Conservation (phyloP, 495 filamentous ascomycete species). For the Penicillium lagena region DNA sequence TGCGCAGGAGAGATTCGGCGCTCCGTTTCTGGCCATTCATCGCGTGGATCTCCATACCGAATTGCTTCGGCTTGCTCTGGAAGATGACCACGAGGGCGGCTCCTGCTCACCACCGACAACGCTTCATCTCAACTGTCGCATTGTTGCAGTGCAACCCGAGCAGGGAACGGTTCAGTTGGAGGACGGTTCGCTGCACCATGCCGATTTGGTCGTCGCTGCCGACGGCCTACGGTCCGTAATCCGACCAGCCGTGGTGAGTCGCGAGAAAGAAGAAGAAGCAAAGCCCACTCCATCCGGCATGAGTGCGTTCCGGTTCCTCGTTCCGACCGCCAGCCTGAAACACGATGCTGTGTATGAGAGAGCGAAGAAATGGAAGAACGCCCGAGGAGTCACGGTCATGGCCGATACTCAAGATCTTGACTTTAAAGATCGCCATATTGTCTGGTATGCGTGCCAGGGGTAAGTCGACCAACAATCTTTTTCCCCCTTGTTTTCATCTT, state of each 20-base stretch:
- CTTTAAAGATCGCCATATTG: constrained; percentile 13
- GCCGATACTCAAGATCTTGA: constrained; percentile 3
- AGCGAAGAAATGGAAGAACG: constrained; percentile 5
- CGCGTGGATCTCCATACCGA: constrained; percentile 45
- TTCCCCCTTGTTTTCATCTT: too few species aligned
- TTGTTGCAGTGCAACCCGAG: constrained; percentile 21
- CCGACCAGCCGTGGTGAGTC: constrained; percentile 12
- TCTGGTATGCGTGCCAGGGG: constrained; percentile 30
- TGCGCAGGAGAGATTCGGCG: constrained; percentile 1
- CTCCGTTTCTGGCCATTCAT: constrained; percentile 30
- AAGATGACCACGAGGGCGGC: constrained; percentile 11
- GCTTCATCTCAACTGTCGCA: constrained; percentile 13
- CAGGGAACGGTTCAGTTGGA: constrained; percentile 25
- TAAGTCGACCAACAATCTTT: constrained; percentile 1
- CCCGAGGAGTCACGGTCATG: constrained; percentile 6
- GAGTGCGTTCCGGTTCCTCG: constrained; percentile 19
- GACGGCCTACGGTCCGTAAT: constrained; percentile 42
- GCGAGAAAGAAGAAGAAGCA: neutral
- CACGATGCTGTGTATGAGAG: neutral
- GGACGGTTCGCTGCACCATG: constrained; percentile 20
- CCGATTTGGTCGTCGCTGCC: constrained; percentile 43
- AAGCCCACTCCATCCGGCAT: neutral
- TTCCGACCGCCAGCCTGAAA: constrained; percentile 9
- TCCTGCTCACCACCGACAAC: neutral
- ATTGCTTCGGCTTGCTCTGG: constrained; percentile 27